Evolutionary conservation across 169 alveolate species (phyloP).

Genomic region (Cryptosporidium bovis): DNA sequence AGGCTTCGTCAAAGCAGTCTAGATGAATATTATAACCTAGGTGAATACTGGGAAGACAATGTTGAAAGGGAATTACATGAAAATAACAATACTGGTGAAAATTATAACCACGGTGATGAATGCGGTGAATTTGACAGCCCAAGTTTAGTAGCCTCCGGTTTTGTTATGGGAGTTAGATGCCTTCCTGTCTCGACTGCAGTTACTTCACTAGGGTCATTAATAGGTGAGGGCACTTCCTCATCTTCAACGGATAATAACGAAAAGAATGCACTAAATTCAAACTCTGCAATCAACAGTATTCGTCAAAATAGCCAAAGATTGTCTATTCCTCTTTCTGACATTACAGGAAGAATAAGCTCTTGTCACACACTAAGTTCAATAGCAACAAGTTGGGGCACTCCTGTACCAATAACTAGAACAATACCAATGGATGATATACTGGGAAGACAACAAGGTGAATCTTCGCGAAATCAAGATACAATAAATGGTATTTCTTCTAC

Average conservation of each 20-base stretch:
- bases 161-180: slow-evolving; percentile 71
- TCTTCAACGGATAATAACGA: not conserved
- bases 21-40: not conserved
- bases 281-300: not conserved
- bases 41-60: not conserved
- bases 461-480: not conserved
- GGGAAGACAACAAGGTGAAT: slow-evolving; percentile 38
- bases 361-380: slow-evolving; percentile 64
- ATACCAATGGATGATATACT: slow-evolving; percentile 66
- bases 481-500: not conserved
- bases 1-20: not conserved
- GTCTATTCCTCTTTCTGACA: slow-evolving; percentile 58
- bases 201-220: slow-evolving; percentile 63
- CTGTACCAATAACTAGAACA: slow-evolving; percentile 72
- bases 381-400: slow-evolving; percentile 75
- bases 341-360: slow-evolving; percentile 60
- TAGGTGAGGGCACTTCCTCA: not conserved
- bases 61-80: not conserved
- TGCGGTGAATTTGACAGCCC: slow-evolving; percentile 37
- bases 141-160: slow-evolving; percentile 68
- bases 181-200: slow-evolving; percentile 45
- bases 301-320: slow-evolving; percentile 48
- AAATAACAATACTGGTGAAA: not conserved
- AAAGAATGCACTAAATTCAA: not conserved
- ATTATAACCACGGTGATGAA: not conserved